Conservation (phyloP, 805 yeast species). For the Scheffersomyces ergatensis region DNA sequence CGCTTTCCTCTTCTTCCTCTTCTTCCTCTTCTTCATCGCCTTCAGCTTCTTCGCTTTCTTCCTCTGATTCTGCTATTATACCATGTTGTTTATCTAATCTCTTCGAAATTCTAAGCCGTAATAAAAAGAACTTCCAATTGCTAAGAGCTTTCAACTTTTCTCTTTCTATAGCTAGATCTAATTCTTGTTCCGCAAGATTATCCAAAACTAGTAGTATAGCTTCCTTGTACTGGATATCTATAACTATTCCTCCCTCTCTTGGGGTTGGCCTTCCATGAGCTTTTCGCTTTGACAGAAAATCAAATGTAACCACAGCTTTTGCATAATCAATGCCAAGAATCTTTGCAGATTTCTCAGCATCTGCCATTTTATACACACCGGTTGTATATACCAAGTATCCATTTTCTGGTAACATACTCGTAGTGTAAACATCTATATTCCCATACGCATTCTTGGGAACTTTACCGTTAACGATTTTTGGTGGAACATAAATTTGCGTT, state of each 20-base stretch:
- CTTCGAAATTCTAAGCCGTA: constrained; percentile 46
- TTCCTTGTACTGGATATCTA: constrained; percentile 58
- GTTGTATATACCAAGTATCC: constrained; percentile 51
- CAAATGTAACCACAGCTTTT: constrained; percentile 84
- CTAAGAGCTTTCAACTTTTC: constrained; percentile 49
- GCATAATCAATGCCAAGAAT: constrained; percentile 75
- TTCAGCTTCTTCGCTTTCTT: constrained; percentile 14
- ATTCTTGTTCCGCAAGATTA: constrained; percentile 48
- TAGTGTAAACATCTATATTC: constrained; percentile 76
- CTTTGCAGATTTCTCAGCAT: constrained; percentile 69
- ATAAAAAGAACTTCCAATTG: constrained; percentile 52
- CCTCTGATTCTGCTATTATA: constrained; percentile 18
- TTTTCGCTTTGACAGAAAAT: constrained; percentile 49
- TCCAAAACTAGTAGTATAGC: constrained; percentile 55
- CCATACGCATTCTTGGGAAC: constrained; percentile 78
- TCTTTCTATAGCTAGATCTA: constrained; percentile 39
- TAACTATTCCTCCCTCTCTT: constrained; percentile 70
- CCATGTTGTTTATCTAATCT: constrained; percentile 53
- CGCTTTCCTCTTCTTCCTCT: constrained; percentile 12
- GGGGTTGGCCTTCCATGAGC: constrained; percentile 52
- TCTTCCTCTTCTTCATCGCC: constrained; percentile 6
- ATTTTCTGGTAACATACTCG: constrained; percentile 81
- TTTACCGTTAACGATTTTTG: constrained; percentile 60
- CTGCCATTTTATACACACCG: constrained; percentile 32
- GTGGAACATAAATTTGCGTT: constrained; percentile 70